Evolutionary conservation across 2,329 filamentous ascomycete genomes (phyloP), one percentile per base, ranked within the genome.

Genomic region (Fusarium sacchari): DNA sequence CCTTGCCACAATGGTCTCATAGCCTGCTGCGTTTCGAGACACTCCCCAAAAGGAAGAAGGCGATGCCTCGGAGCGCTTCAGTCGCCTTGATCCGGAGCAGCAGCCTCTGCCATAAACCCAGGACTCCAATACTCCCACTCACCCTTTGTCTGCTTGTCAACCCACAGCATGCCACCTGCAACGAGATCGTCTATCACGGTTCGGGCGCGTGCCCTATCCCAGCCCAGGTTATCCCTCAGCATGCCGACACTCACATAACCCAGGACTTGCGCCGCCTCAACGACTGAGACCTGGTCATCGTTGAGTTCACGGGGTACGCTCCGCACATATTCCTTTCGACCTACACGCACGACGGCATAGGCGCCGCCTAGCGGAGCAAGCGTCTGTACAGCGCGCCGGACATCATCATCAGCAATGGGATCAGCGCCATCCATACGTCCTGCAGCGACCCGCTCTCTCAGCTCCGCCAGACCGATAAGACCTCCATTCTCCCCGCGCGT

Each of bases 61-160:
- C 37, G 30, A 8, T 43, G 15, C 22, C 22, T 53, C 5, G 11
- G 24, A 5, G 12, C 24, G 24, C n/a, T 17, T 78, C 76, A 78
- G 37, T 46, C 64, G 36, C 60, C 64, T 47, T 76, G 70, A 55
- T 63, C 69, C 26, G 37, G 59, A 26, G 28, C 57, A 50, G 80
- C 81, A 22, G 80, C 77, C 44, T 86, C 85, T 6, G 86, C 81
- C 86, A 95, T 94, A 69, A 93, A 94, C 0, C 92, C 91, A 2
- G 94, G 94, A 67, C 91, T 94, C 96, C 96, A 99, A 78, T 98
- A 99, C 82, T 98, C 95, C 82, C 92, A 95, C 84, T 98, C 96
- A 24, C 80, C 81, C 14, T 89, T 87, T 15, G 84, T 91, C 83
- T 98, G 95, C 74, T 90, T 90, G 82, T 99, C 96, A 11, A 98